Evolutionary conservation across 2,329 filamentous ascomycete genomes (phyloP).

Genomic region (Aquanectria penicillioides): DNA sequence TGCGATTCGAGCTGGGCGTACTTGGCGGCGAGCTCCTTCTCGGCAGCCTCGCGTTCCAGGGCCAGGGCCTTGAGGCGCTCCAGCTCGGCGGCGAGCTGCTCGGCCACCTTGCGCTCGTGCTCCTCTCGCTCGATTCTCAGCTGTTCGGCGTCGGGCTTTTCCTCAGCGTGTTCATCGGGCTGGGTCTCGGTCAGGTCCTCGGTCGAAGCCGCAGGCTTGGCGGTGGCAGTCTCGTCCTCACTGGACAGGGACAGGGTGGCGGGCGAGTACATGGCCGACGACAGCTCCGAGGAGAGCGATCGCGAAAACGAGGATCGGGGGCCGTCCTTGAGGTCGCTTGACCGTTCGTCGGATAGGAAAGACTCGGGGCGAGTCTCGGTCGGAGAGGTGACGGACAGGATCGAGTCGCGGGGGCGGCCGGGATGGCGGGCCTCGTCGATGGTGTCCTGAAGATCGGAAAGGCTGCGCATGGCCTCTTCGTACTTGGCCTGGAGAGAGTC

Average conservation of each 20-base stretch:
- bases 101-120: no score
- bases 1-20: constrained; percentile 86
- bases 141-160: constrained; percentile 70
- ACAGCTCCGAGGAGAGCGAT: constrained; percentile 93
- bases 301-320: constrained; percentile 77
- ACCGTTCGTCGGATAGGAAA: constrained; percentile 84
- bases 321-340: constrained; percentile 74
- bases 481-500: constrained; percentile 89
- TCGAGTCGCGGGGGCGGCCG: constrained; percentile 62
- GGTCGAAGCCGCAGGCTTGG: constrained; percentile 53
- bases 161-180: no score
- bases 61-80: constrained; percentile 76
- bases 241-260: constrained; percentile 72
- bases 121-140: constrained; percentile 76
- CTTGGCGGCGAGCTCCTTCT: constrained; percentile 77
- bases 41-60: constrained; percentile 79
- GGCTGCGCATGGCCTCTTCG: constrained; percentile 82
- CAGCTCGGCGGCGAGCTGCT: constrained; percentile 70
- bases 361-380: constrained; percentile 72
- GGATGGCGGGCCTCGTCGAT: constrained; percentile 81
- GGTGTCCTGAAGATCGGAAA: constrained; percentile 87
- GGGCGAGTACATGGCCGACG: constrained; percentile 83
- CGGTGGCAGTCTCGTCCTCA: constrained; percentile 55
- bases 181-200: constrained; percentile 52
- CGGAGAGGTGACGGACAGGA: constrained; percentile 63